Evolutionary conservation across 1,284 basidiomycete genomes (phyloP), one percentile per base, ranked within the genome.

Genomic region (Ustilago curta): DNA sequence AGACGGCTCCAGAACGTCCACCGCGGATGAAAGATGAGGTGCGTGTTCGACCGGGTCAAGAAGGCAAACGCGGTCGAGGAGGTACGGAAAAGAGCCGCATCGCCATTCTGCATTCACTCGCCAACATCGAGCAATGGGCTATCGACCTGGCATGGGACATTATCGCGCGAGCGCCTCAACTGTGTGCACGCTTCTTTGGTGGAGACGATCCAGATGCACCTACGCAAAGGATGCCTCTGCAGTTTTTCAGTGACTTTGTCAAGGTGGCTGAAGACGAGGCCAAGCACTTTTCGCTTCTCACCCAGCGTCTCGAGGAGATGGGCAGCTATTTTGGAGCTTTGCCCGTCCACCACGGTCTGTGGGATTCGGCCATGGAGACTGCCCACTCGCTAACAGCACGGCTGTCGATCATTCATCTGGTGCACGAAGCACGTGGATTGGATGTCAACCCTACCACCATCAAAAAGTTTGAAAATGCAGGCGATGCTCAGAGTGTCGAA

Each of bases 111-210:
- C 88, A 94, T 86, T 92, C 93, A 2, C 87, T 95, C 5, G 93
- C 93, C 1, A 94, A 94, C 83, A 94, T 96, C 56, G 93, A 95
- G 79, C 93, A 94, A 82, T 96, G 93, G 91, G 93, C 93, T 18
- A 83, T 85, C 32, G 84, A 86, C 56, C 72, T 86, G n/a, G 82
- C 85, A 2, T 84, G 82, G 68, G 83, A 85, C 79, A 93, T 93
- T 68, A 92, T 94, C 80, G 92, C 90, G 3, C 89, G 92, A 14
- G 80, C 71, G 12, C 77, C 79, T 29, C 59, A 71, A 27, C 70
- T 83, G 18, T 80, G 72, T 29, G 81, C 80, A 2, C 43, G 44
- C 3, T 68, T 73, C 53, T 70, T 69, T 48, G 37, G 45, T 8
- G 51, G 35, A 9, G 52, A 68, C 25, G 48, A 64, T 32, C 56